phyloP scores from a whole-genome alignment of 2,329 filamentous ascomycete genomes.

The Apiospora malaysiana region DNA sequence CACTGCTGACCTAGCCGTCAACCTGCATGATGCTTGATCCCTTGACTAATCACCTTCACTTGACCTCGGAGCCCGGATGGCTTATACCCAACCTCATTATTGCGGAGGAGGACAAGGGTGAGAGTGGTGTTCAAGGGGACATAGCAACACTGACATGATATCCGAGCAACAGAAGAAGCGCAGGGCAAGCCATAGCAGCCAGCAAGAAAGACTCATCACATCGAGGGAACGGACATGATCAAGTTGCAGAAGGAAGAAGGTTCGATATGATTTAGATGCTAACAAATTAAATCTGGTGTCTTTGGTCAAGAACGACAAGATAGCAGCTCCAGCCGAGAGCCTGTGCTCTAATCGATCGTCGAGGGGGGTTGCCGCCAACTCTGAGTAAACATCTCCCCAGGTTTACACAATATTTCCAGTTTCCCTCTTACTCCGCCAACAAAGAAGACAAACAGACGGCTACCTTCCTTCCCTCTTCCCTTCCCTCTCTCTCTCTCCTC shows the following conservation, averaged over 20 bases:
- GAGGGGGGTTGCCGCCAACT: not conserved
- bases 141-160: not conserved
- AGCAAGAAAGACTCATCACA: not conserved
- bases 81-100: not conserved
- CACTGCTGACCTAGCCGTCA: slow-evolving; percentile 9
- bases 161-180: not conserved
- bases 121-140: not conserved
- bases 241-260: not conserved
- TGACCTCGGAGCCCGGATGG: not conserved
- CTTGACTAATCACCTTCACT: not conserved
- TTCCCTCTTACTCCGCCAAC: not conserved
- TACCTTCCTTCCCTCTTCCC: no score
- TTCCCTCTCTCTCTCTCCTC: not conserved
- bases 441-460: not conserved
- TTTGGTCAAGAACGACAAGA: slow-evolving; percentile 5
- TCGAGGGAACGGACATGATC: not conserved
- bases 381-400: not conserved
- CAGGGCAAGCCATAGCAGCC: not conserved
- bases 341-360: slow-evolving; percentile 1
- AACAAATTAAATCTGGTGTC: slow-evolving; percentile 25
- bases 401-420: not conserved
- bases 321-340: not conserved
- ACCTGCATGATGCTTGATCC: not conserved
- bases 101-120: not conserved
- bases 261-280: slow-evolving; percentile 24